Percentiles rank a stretch among this genome's conserved stretches.
phyloP scores from a whole-genome alignment of 2,329 filamentous ascomycete genomes.

The Xylaria sp. region DNA sequence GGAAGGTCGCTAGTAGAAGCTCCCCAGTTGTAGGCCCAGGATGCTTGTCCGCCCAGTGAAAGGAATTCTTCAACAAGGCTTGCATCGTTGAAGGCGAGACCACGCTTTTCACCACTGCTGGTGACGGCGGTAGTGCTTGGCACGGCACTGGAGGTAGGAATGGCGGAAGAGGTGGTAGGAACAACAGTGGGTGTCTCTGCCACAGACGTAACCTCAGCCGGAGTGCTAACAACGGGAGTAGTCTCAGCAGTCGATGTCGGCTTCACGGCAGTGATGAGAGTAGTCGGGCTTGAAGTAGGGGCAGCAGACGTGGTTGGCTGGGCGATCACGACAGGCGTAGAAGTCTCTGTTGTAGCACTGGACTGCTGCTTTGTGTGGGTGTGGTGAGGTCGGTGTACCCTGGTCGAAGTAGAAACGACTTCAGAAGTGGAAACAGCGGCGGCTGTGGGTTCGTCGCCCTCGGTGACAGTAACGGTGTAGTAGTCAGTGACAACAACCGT shows the following conservation, averaged over 20 bases:
- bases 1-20: conserved; percentile 50
- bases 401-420: conserved; percentile 22
- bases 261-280: conserved; percentile 43
- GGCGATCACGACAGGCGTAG: conserved; percentile 28
- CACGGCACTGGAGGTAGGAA: conserved; percentile 25
- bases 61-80: conserved; percentile 45
- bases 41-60: conserved; percentile 41
- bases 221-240: conserved; percentile 22
- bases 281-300: conserved; percentile 42
- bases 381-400: conserved; percentile 26
- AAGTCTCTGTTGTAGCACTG: conserved; percentile 9
- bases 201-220: conserved; percentile 20
- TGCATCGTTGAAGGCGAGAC: conserved; percentile 51
- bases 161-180: conserved; percentile 1
- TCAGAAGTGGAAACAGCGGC: conserved; percentile 1
- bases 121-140: conserved; percentile 2
- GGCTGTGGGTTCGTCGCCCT: conserved; percentile 38
- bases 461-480: conserved; percentile 47
- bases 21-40: conserved; percentile 52
- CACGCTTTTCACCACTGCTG: conserved; percentile 45
- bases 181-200: conserved; percentile 15
- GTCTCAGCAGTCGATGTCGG: conserved; percentile 32
- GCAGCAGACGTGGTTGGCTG: conserved; percentile 31
- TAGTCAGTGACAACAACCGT: conserved; percentile 48
- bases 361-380: conserved; percentile 27